Base-by-base conservation (phyloP, 1,284 basidiomycete genomes). In the Leccinum griseonigrum region DNA sequence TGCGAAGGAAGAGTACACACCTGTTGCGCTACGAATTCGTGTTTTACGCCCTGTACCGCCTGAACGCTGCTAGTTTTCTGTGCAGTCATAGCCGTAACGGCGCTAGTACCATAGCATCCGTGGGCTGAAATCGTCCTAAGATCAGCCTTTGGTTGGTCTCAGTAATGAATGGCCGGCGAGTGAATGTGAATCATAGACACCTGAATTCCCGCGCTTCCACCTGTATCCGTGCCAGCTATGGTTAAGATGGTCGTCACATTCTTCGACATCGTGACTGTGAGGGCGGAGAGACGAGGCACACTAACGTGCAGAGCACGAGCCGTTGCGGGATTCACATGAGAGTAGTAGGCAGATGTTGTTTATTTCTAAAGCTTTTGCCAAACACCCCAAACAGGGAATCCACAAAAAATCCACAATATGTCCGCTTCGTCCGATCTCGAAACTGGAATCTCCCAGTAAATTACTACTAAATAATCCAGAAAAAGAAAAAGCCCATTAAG, bases 51-150 rank as follows among this genome's bases (percentile, higher is more conserved):
- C 65, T 91, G 85, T 0, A 94, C 81, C 1, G 76, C 88, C 63
- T 92, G 85, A 0, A 98, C 95, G 4, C 94, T 95, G 0, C 76
- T 81, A 0, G 95, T 97, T 74, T 97, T 97, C 73, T 98, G 96
- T 0, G 95, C 92, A 0, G 94, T 96, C 54, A 98, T 75, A 0
- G 94, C 95, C 0, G 96, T 97, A 59, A 97, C 78, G 4, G 88
- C 94, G 61, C 88, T 92, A n/a, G 91, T 83, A 18, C 94, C 96
- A 71, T 95, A 97, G 68, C 91, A 92, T 34, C 82, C 83, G 31
- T 91, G 83, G 0, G 92, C 88, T 2, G 91, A 86, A 66, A 94
- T 90, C 1, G 92, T 92, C 76, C 93, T 95, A 40, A 98, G 79
- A 75, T 98, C 96, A 16, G 88, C 90, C 88, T 91, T 34, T 46